Evolutionary conservation across 371 early-diverging fungal species (phyloP), one percentile per base, ranked within the genome.

Genomic region (Umbelopsis sp.): DNA sequence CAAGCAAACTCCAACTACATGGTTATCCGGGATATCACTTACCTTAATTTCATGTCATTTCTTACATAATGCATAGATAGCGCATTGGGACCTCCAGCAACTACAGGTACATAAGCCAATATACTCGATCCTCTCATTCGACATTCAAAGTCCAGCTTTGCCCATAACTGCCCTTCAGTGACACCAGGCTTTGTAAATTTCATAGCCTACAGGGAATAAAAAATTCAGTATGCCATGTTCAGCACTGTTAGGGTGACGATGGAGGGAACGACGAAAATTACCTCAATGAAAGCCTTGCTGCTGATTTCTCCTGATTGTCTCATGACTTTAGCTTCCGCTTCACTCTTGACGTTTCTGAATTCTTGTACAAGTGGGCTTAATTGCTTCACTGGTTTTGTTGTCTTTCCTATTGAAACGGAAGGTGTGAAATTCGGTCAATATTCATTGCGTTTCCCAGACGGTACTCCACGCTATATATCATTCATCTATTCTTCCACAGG

Each of bases 61-160:
- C 87, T 83, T 29, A 96, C 96, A 79, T 97, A 99, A 75, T 99
- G 99, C 86, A 99, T 84, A 7, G 92, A 89, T 68, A 96, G 77
- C 8, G 96, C 96, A 72, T 96, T 96, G 32, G 85, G 84, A n/a
- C 97, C 97, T 16, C 92, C 88, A 3, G 97, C 98, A 29, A 97
- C 94, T 0, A 99, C 99, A 2, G 99, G 99, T 8, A 99, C 96
- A 79, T 97, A 99, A 7, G 96, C 95, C 38, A 94, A 79, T n/a
- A 89, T 88, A 46, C 82, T 86, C 0, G 92, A 89, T 0, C 93
- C 94, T 44, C 86, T 78, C 80, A 83, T 79, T 63, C 91, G 81
- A 50, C 86, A 86, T 41, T 92, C 87, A 73, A 87, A 92, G 64
- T 95, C 96, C 65, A 96, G 86, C 44, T 87, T 86, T 8, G 93